phyloP scores from a whole-genome alignment of 2,329 filamentous ascomycete genomes.

The Penicillium oxalicum region DNA sequence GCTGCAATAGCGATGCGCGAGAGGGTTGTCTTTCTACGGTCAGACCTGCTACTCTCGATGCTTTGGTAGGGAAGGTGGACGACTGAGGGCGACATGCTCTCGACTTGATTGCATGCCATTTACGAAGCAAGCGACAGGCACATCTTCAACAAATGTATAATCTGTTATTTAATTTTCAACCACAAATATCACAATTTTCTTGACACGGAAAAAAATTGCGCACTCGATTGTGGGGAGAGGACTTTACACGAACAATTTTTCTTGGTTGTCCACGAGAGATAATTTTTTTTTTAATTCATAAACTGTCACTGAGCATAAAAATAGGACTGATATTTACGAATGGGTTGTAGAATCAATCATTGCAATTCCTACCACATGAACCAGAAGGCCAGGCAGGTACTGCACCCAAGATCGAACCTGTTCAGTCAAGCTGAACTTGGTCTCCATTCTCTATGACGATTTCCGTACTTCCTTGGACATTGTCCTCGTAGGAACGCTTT shows the following conservation, averaged over 20 bases:
- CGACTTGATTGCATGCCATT: too few relatives aligned
- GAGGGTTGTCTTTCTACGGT: too few relatives aligned
- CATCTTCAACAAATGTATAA: conserved; percentile 4
- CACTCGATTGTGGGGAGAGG: too few relatives aligned
- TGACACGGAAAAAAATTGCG: too few relatives aligned
- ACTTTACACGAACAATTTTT: too few relatives aligned
- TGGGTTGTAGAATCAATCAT: conserved; percentile 52
- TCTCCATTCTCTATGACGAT: conserved; percentile 55
- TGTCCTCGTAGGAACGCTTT: conserved; percentile 55
- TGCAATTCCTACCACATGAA: conserved; percentile 50
- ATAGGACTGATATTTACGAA: neutral
- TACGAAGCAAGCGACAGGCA: neutral
- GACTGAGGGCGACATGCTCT: too few relatives aligned
- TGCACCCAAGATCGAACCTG: conserved; percentile 54
- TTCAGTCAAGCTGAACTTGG: conserved; percentile 29
- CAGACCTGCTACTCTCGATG: too few relatives aligned
- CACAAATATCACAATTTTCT: neutral
- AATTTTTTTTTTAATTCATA: too few relatives aligned
- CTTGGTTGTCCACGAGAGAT: too few relatives aligned
- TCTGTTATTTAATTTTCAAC: neutral
- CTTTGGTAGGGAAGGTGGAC: too few relatives aligned
- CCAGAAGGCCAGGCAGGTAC: conserved; percentile 42
- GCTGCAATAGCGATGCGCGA: neutral
- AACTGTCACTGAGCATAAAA: too few relatives aligned
- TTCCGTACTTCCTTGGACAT: conserved; percentile 52